Conservation (phyloP, 73 alveolate genomes). For the Halteria grandinella region DNA sequence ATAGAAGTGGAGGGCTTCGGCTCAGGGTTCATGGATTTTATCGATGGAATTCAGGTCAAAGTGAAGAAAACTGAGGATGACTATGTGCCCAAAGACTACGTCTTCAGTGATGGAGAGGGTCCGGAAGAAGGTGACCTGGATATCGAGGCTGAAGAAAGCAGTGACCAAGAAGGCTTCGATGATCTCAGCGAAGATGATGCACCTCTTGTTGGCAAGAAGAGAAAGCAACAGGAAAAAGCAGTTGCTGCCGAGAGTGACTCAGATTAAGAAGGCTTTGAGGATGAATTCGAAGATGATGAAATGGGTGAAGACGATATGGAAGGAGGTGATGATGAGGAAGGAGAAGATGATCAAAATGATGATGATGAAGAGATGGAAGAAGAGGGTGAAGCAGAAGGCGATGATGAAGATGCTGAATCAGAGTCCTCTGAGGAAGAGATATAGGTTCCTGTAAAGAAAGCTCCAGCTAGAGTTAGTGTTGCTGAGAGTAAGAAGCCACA, state of each 20-base stretch:
- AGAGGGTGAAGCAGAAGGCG: background rate
- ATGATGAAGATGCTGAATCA: background rate
- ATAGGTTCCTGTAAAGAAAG: background rate
- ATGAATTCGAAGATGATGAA: background rate
- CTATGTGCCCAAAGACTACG: slow-evolving; percentile 24
- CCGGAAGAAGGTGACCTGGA: slow-evolving; percentile 45
- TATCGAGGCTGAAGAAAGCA: slow-evolving; percentile 5
- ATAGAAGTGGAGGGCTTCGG: slow-evolving; percentile 62
- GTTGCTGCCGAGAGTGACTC: slow-evolving; percentile 2
- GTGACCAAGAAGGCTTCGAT: slow-evolving; percentile 53
- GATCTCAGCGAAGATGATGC: slow-evolving; percentile 11
- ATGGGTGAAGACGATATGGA: slow-evolving; percentile 39
- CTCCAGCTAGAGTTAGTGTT: no score
- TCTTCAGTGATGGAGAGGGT: slow-evolving; percentile 53
- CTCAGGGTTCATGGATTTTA: slow-evolving; percentile 52
- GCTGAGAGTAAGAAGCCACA: background rate
- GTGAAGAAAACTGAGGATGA: background rate
- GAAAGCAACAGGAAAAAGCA: slow-evolving; percentile 20
- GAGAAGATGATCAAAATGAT: background rate
- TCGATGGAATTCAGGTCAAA: slow-evolving; percentile 51
- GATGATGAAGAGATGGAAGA: slow-evolving; percentile 6
- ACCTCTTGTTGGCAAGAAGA: background rate
- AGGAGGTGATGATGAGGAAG: slow-evolving; percentile 19
- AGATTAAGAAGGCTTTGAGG: slow-evolving; percentile 4
- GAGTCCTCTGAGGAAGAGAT: slow-evolving; percentile 10